These are phyloP conservation scores for Amylostereum chailletii DNA, from an alignment of 1,284 basidiomycete genomes.

Conservation along the genomic window DNA sequence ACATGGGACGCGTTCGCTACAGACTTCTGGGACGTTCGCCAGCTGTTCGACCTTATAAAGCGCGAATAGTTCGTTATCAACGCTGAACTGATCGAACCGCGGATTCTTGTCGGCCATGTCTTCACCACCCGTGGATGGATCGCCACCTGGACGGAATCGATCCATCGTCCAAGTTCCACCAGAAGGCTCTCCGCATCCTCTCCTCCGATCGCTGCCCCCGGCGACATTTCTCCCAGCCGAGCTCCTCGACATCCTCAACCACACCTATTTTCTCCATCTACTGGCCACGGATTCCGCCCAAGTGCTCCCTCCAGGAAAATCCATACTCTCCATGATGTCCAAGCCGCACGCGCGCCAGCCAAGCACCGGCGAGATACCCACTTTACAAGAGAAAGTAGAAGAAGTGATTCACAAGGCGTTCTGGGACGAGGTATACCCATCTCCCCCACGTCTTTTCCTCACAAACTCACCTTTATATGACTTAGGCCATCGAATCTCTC, in stretches of 20 bases:
- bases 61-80: too few relatives aligned
- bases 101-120: too few relatives aligned
- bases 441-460: background rate
- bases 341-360: conserved; percentile 18
- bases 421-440: conserved; percentile 53
- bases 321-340: conserved; percentile 52
- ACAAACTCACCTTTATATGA: conserved; percentile 1
- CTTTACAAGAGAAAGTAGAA: conserved; percentile 41
- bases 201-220: conserved; percentile 19
- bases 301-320: conserved; percentile 61
- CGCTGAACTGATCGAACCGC: too few relatives aligned
- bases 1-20: too few relatives aligned
- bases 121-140: background rate
- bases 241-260: conserved; percentile 42
- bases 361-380: conserved; percentile 18
- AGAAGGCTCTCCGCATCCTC: conserved; percentile 16
- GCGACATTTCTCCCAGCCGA: conserved; percentile 38
- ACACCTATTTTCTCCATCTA: conserved; percentile 53
- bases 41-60: too few relatives aligned
- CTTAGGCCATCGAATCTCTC: conserved; percentile 32
- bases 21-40: too few relatives aligned
- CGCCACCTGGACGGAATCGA: conserved; percentile 4
- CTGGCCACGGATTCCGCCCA: conserved; percentile 49
- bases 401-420: conserved; percentile 53
- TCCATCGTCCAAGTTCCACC: conserved; percentile 19